These are phyloP conservation scores for Hypericum perforatum DNA, from an alignment of 345 rosid genomes.

Conservation along the genomic window DNA sequence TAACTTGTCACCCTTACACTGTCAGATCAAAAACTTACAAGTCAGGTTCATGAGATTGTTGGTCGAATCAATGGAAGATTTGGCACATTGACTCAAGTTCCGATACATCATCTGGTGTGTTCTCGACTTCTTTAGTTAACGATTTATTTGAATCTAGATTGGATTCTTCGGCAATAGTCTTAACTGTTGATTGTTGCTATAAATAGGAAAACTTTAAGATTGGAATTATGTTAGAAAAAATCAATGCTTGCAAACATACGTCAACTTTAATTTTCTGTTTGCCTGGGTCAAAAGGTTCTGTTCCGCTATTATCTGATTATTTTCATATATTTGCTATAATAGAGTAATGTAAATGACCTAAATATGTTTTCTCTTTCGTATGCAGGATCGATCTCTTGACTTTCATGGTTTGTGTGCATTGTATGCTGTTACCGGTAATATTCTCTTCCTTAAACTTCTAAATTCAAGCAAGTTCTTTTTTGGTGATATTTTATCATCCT, in stretches of 20 bases:
- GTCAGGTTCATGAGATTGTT: constrained; percentile 99
- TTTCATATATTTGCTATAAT: no score
- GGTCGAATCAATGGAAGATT: constrained; percentile 99
- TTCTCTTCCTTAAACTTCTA: constrained; percentile 5
- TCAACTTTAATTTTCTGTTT: no score
- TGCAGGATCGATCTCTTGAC: constrained; percentile 97
- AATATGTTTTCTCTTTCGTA: not conserved
- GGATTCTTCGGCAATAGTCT: no score
- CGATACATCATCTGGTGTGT: constrained; percentile 92
- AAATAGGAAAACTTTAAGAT: no score
- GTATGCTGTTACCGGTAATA: constrained; percentile 92
- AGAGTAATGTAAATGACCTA: not conserved
- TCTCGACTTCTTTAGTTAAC: constrained; percentile 12
- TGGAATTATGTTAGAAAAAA: no score
- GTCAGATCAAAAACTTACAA: constrained; percentile 94
- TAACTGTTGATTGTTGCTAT: no score
- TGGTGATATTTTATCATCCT: constrained; percentile 7
- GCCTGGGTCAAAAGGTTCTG: no score
- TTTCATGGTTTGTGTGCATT: constrained; percentile 73
- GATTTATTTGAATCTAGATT: no score
- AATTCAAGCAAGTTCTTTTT: not conserved
- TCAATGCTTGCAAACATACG: no score
- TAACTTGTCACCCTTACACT: not conserved
- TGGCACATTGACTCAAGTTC: constrained; percentile 89
- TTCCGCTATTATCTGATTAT: no score